phyloP scores from a whole-genome alignment of 768 basidiomycete species.

The Suillus sp. region DNA sequence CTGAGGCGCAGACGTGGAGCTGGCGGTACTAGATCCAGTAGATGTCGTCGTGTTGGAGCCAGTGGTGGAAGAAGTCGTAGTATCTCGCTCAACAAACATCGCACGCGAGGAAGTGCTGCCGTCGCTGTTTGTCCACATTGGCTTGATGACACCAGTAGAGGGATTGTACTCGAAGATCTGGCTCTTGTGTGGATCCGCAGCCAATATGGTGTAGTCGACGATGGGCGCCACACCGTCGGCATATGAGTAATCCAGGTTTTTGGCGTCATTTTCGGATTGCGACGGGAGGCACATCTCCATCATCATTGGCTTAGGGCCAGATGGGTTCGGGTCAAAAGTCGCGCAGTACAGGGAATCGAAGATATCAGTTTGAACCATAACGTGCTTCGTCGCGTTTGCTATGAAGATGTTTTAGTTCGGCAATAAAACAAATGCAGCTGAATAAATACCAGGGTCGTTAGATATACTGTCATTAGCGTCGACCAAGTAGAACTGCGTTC shows the following conservation, averaged over 20 bases:
- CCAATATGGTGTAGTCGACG: conserved; percentile 8
- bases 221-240: conserved; percentile 2
- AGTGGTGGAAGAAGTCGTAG: conserved; percentile 13
- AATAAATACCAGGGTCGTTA: conserved; percentile 18
- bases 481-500: conserved; percentile 45
- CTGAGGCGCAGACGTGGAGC: conserved; percentile 20
- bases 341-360: conserved; percentile 54
- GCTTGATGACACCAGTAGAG: conserved; percentile 49
- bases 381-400: conserved; percentile 29
- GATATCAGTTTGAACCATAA: conserved; percentile 48
- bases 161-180: conserved; percentile 64
- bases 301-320: conserved; percentile 49
- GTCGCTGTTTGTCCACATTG: conserved; percentile 46
- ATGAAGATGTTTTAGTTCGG: conserved; percentile 13
- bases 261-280: neutral
- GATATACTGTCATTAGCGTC: conserved; percentile 24
- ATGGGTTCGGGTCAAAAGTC: conserved; percentile 59
- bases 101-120: neutral
- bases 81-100: conserved; percentile 15
- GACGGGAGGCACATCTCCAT: conserved; percentile 43
- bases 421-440: neutral
- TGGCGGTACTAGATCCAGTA: conserved; percentile 17
- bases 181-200: conserved; percentile 38
- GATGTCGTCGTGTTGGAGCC: conserved; percentile 11
- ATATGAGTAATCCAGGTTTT: conserved; percentile 3